phyloP scores from a whole-genome alignment of 306 rosid genomes.

The Quercus agrifolia region DNA sequence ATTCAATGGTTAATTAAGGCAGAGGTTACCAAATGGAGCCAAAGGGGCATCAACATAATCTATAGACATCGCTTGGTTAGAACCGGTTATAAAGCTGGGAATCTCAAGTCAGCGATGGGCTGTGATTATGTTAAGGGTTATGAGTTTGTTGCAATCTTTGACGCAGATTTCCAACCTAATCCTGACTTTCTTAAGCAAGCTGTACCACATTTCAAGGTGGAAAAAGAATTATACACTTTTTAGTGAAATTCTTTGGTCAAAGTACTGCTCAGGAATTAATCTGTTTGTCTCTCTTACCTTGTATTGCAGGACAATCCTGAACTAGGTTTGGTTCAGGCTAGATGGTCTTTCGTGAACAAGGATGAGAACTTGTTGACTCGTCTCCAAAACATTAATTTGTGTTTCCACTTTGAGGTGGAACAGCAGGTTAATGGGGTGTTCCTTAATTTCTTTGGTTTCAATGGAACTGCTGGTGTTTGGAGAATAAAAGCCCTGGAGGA shows the following conservation, averaged over 20 bases:
- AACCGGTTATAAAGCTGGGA: conserved; percentile 98
- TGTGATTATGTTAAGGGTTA: conserved; percentile 81
- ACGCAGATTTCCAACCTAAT: conserved; percentile 95
- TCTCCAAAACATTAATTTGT: conserved; percentile 88
- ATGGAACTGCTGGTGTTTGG: conserved; percentile 99
- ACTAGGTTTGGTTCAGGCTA: conserved; percentile 85
- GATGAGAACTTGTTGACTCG: conserved; percentile 95
- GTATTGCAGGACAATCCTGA: conserved; percentile 72
- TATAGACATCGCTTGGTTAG: conserved; percentile 81
- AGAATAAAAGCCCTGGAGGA: conserved; percentile 90
- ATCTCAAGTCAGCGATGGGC: conserved; percentile 93
- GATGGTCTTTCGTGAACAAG: conserved; percentile 95
- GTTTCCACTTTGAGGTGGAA: conserved; percentile 98
- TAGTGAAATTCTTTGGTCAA: not conserved
- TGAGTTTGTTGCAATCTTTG: conserved; percentile 94
- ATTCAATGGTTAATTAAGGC: conserved; percentile 71
- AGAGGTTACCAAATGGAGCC: conserved; percentile 81
- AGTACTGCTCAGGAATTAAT: conserved; percentile 16
- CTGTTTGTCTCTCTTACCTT: not conserved
- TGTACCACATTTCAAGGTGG: conserved; percentile 90
- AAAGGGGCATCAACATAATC: conserved; percentile 73
- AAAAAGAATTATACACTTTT: conserved; percentile 6
- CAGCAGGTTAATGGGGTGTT: conserved; percentile 93
- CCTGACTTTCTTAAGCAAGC: conserved; percentile 88
- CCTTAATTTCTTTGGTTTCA: conserved; percentile 91